Conservation (phyloP, 371 early-diverging fungal species). For the Mucor piriformis region DNA sequence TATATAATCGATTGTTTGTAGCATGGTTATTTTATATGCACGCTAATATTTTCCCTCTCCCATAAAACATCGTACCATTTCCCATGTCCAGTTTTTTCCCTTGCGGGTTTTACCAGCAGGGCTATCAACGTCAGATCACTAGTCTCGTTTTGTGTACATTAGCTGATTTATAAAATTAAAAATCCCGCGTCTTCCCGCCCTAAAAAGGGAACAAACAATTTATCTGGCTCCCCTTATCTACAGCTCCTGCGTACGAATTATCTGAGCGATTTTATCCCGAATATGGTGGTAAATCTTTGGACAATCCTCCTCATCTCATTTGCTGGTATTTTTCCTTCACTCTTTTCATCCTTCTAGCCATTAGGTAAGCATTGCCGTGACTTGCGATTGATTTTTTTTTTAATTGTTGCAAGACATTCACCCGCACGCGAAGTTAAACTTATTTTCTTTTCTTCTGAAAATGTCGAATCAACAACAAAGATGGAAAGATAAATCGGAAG, state of each 20-base stretch:
- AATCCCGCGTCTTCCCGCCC: slow-evolving; percentile 18
- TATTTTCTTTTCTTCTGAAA: too few species aligned
- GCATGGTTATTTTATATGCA: background rate
- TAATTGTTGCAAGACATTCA: too few species aligned
- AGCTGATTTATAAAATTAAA: slow-evolving; percentile 3
- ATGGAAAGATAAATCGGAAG: background rate
- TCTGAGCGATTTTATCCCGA: too few species aligned
- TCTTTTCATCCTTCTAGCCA: background rate
- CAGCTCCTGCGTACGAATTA: background rate
- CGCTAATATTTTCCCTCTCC: background rate
- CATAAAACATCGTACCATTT: too few species aligned
- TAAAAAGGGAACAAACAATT: background rate
- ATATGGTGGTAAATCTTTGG: too few species aligned
- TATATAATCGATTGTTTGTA: background rate
- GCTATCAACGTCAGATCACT: too few species aligned
- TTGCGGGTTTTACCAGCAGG: background rate
- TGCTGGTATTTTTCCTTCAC: too few species aligned
- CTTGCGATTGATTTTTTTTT: too few species aligned
- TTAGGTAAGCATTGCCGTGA: too few species aligned
- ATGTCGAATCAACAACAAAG: too few species aligned
- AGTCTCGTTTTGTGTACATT: background rate
- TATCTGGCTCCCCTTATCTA: background rate
- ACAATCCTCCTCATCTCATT: too few species aligned
- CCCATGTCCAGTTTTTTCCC: background rate
- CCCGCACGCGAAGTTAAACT: too few species aligned